These are phyloP conservation scores for Alternaria panax DNA, from an alignment of 2,329 filamentous ascomycete species.

Conservation along the genomic window DNA sequence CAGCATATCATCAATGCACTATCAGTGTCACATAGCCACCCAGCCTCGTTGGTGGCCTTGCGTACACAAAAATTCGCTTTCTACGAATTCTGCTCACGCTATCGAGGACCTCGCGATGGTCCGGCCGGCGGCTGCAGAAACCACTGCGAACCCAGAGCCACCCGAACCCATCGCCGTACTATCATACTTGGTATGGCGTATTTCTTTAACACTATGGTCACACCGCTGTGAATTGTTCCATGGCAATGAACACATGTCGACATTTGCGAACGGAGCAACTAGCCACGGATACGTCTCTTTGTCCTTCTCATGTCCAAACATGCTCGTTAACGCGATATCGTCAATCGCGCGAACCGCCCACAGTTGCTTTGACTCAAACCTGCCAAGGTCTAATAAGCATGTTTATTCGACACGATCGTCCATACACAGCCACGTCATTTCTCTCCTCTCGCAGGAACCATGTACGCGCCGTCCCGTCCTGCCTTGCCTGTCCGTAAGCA, in stretches of 20 bases:
- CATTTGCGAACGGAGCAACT: background rate
- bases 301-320: background rate
- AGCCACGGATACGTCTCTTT: background rate
- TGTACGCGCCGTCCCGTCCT: constrained; percentile 7
- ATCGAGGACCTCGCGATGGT: background rate
- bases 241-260: background rate
- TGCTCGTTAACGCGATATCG: background rate
- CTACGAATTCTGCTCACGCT: background rate
- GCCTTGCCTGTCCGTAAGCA: constrained; percentile 5
- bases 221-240: background rate
- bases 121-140: background rate
- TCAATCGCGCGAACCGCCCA: background rate
- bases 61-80: background rate
- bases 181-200: background rate
- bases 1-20: background rate
- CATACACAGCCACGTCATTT: background rate
- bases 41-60: constrained; percentile 3
- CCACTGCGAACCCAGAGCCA: constrained; percentile 3
- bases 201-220: background rate
- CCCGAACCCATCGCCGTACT: background rate
- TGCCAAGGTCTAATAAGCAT: background rate
- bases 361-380: background rate
- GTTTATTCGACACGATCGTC: background rate
- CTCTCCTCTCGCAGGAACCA: constrained; percentile 2
- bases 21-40: constrained; percentile 1